Evolutionary conservation across 2,329 filamentous ascomycete genomes (phyloP), one percentile per base, ranked within the genome.

Genomic region (Aspergillus sergii): DNA sequence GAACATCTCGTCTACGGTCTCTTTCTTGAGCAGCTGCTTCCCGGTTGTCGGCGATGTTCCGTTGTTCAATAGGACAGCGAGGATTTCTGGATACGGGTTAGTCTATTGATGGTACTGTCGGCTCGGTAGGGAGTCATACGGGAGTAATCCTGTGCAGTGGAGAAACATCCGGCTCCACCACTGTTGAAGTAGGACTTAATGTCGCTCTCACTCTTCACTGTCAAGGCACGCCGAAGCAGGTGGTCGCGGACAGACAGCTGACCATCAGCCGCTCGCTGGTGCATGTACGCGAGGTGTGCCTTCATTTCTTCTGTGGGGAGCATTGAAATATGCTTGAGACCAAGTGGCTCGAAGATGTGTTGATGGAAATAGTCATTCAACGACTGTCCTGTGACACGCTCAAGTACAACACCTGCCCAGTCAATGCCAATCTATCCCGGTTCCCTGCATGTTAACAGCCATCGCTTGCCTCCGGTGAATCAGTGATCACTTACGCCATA

Each of bases 1-100:
- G 74, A 88, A 91, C 86, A 91, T 89, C 41, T 84, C 75, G 10
- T 88, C 81, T 0, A 92, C 84, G 0, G 88, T 90, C 34, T 82
- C 78, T 19, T 82, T 79, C 23, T 80, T 77, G 8, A 92, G 79
- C 36, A 92, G 83, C 57, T 81, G 79, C 0, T 74, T 72, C 1
- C 84, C 83, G 0, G 87, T 91, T 0, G 68, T 80, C 0, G 89
- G 86, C 41, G 83, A 87, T 0, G 79, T 84, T 55, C 90, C 89
- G 64, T 89, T 78, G 71, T 92, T 92, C 28, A 91, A 77, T 1
- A 92, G 76, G 0, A 84, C 81, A 0, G 86, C 82, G 3, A 92
- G 81, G 26, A 91, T 82, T 64, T 86, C 85, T 86, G 66, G 10
- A 10, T 53, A 34, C 4, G 6, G 34, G 50, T 19, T 28, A 53